Evolutionary conservation across 2,329 filamentous ascomycete species (phyloP), one percentile per base, ranked within the genome.

Genomic region (Teratosphaeria epicoccoides): DNA sequence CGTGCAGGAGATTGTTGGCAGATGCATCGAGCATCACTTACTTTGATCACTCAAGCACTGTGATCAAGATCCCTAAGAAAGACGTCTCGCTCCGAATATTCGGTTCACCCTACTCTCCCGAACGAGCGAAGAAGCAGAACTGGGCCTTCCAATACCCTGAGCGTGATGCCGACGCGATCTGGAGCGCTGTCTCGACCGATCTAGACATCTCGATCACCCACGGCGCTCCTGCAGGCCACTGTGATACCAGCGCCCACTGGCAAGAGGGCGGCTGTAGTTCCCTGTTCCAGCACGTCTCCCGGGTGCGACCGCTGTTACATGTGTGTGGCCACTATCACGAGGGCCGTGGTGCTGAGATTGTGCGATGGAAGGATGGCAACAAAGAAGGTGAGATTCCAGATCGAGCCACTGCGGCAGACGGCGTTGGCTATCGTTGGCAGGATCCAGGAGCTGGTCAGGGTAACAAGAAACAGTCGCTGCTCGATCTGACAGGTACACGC

Each of bases 311-410:
- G 4, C 71, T 73, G 50, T 69, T 89, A 47, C 79, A 80, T 20
- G 73, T 89, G 17, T 88, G 82, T 61, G 85, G 86, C 0, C 86
- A 89, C 66, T 78, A 87, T 25, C 85, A 89, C 64, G 78, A 81
- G 55, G 82, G 76, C 3, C 72, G 85, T 57, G 85, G 85, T 11
- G 80, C 74, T 9, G 75, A 83, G 61, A 71, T 79, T 24, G 74
- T 89, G 26, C 67, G 65, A 22, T 89, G 85, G 85, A 49, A 33
- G 37, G 47, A 53, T 6, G 12, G 7, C 5, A 17, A 40, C 33
- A 40, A 40, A 40, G 33, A 20, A 22, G 9, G 14, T 17, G 4
- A 20, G 33, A n/a, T 40, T 40, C 33, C n/a, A 40, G 33, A n/a
- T 17, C 4, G 14, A n/a, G n/a, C 33, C 33, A 17, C 33, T 5